Percentiles rank a stretch among this genome's conserved stretches.
Evolutionary conservation across 345 rosid genomes (phyloP).

Genomic region (Anastatica hierochuntica): DNA sequence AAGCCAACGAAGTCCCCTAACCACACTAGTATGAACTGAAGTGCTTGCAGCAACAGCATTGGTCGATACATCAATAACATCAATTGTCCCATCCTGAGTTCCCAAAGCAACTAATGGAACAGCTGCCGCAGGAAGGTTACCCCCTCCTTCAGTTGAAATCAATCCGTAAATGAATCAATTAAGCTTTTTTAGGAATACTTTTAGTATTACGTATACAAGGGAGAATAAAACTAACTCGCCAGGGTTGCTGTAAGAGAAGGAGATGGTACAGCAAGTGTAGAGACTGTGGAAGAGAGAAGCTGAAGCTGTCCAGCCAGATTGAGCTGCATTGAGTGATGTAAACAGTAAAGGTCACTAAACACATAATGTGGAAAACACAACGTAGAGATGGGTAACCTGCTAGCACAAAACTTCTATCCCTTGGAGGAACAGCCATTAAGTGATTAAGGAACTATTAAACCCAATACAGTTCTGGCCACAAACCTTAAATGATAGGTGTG

Average conservation of each 20-base stretch:
- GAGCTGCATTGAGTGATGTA: slow-evolving; percentile 46
- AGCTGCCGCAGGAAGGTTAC: slow-evolving; percentile 80
- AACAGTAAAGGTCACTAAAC: slow-evolving; percentile 13
- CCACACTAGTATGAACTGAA: slow-evolving; percentile 62
- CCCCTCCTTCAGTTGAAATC: slow-evolving; percentile 60
- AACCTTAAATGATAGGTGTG: slow-evolving; percentile 60
- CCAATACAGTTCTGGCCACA: slow-evolving; percentile 19
- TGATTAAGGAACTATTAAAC: slow-evolving; percentile 7
- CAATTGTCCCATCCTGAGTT: slow-evolving; percentile 82
- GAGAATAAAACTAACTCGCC: slow-evolving; percentile 62
- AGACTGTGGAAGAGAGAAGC: slow-evolving; percentile 87
- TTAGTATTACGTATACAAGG: neutral
- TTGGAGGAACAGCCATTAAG: slow-evolving; percentile 9
- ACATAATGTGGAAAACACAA: slow-evolving; percentile 4
- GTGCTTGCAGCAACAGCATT: slow-evolving; percentile 84
- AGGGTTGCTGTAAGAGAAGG: slow-evolving; percentile 91
- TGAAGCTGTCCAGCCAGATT: slow-evolving; percentile 79
- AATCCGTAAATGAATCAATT: slow-evolving; percentile 20
- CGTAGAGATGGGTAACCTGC: slow-evolving; percentile 10
- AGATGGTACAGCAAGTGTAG: slow-evolving; percentile 89
- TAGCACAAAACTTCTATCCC: slow-evolving; percentile 11
- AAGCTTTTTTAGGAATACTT: neutral
- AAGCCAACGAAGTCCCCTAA: slow-evolving; percentile 93
- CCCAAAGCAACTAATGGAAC: slow-evolving; percentile 98
- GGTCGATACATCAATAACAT: slow-evolving; percentile 86